A percentile compares a stretch with the other conserved stretches of the same genome.
These are phyloP conservation scores for Naematelia encephala DNA, from an alignment of 768 basidiomycete genomes.

Conservation along the genomic window DNA sequence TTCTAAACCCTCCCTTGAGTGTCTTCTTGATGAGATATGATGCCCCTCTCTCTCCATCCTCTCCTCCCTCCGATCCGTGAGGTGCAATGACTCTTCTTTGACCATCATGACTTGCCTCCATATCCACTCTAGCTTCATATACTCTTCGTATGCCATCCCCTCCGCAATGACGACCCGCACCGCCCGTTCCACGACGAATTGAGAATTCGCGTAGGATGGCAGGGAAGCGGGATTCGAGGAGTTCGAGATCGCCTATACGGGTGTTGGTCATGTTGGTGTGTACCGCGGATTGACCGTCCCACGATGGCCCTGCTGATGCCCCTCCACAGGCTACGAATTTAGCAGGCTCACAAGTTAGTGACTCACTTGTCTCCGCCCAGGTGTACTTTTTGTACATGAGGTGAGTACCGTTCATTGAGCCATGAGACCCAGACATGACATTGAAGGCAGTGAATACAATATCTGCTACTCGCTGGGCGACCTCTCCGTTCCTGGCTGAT, in stretches of 20 bases:
- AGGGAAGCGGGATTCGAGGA: constrained; percentile 11
- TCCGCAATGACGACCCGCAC: constrained; percentile 2
- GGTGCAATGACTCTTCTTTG: constrained; percentile 11
- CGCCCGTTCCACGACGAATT: constrained; percentile 15
- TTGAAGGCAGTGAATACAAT: no score
- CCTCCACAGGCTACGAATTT: no score
- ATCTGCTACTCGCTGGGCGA: no score
- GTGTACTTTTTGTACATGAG: neutral
- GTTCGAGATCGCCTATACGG: constrained; percentile 12
- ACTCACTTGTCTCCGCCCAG: constrained; percentile 9
- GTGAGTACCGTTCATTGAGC: neutral
- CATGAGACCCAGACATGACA: no score
- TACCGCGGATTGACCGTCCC: constrained; percentile 10
- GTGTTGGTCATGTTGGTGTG: constrained; percentile 24
- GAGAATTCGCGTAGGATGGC: constrained; percentile 14
- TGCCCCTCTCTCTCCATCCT: constrained; percentile 1
- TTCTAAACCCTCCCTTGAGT: neutral
- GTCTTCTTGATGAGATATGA: constrained; percentile 1
- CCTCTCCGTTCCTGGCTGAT: neutral
- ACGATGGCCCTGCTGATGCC: constrained; percentile 11
- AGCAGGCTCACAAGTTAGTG: no score
- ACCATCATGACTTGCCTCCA: constrained; percentile 1
- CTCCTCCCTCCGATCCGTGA: constrained; percentile 8
- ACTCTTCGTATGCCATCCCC: constrained; percentile 3
- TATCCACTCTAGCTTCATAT: constrained; percentile 8